A percentile compares a stretch with the other conserved stretches of the same genome.
Conservation (phyloP, 768 basidiomycete genomes). For the Tylopilus sp. region DNA sequence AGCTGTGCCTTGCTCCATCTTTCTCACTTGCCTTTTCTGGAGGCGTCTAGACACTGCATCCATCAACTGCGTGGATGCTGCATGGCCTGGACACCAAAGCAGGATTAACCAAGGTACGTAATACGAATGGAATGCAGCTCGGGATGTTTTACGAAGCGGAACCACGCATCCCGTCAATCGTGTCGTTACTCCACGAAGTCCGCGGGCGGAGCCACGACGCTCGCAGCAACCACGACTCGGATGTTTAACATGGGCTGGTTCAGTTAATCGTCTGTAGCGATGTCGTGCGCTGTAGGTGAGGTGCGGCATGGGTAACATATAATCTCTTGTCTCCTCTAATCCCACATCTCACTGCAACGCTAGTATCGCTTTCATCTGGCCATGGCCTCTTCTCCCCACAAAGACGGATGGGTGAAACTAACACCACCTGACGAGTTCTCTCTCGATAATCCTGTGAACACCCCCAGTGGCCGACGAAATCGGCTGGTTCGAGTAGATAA, state of each 20-base stretch:
- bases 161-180: conserved; percentile 8
- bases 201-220: conserved; percentile 14
- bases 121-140: not conserved
- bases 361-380: conserved; percentile 6
- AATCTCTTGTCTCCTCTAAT: conserved; percentile 20
- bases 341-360: conserved; percentile 2
- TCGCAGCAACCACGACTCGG: conserved; percentile 6
- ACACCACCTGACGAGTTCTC: conserved; percentile 32
- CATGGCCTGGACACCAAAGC: conserved; percentile 14
- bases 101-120: not conserved
- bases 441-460: conserved; percentile 42
- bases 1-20: conserved; percentile 20
- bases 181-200: conserved; percentile 13
- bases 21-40: conserved; percentile 27
- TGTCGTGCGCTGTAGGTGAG: conserved; percentile 22
- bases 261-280: conserved; percentile 12
- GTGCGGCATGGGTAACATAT: conserved; percentile 20
- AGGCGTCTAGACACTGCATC: conserved; percentile 5
- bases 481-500: conserved; percentile 41
- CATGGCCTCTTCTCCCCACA: conserved; percentile 15
- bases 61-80: conserved; percentile 19
- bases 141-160: conserved; percentile 1
- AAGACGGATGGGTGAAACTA: conserved; percentile 29
- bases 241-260: conserved; percentile 7
- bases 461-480: conserved; percentile 35